Percentiles rank a stretch among this genome's conserved stretches.
Conservation (phyloP, 1,284 basidiomycete species). For the Ceratobasidium sp. region DNA sequence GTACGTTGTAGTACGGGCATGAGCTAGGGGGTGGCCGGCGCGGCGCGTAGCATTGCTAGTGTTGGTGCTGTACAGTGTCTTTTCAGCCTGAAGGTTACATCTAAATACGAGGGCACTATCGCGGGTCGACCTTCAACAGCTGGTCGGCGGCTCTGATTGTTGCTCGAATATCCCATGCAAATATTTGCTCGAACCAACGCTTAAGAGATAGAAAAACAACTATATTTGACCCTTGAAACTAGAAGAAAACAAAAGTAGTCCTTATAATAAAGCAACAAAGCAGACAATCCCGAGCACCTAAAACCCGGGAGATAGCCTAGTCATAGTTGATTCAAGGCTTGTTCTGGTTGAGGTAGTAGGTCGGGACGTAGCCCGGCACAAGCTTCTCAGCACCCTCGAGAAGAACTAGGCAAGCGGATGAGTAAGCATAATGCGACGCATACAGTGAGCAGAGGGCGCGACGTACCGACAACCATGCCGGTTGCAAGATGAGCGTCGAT, state of each 20-base stretch:
- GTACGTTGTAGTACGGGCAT: background rate
- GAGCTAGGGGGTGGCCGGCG: background rate
- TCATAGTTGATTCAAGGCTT: conserved; percentile 6
- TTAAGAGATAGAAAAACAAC: too few species aligned
- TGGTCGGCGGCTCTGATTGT: too few species aligned
- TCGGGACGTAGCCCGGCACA: conserved; percentile 24
- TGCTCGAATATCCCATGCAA: too few species aligned
- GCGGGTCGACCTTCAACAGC: too few species aligned
- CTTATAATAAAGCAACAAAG: too few species aligned
- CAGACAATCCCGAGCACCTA: too few species aligned
- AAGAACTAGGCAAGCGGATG: background rate
- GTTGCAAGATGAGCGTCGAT: conserved; percentile 35
- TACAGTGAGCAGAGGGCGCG: background rate
- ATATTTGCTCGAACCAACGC: too few species aligned
- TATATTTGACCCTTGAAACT: too few species aligned
- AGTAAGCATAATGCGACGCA: background rate
- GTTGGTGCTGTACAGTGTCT: too few species aligned
- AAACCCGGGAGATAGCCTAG: background rate
- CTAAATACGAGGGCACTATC: too few species aligned
- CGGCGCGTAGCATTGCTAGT: background rate
- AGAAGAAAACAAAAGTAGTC: too few species aligned
- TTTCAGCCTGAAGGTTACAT: too few species aligned
- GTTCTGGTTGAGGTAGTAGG: conserved; percentile 33
- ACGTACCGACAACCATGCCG: conserved; percentile 32
- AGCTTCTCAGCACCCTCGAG: conserved; percentile 26